Percentiles rank a stretch among this genome's conserved stretches.
Conservation (phyloP, 257 asterid genomes). For the Voacanga thouarsii region DNA sequence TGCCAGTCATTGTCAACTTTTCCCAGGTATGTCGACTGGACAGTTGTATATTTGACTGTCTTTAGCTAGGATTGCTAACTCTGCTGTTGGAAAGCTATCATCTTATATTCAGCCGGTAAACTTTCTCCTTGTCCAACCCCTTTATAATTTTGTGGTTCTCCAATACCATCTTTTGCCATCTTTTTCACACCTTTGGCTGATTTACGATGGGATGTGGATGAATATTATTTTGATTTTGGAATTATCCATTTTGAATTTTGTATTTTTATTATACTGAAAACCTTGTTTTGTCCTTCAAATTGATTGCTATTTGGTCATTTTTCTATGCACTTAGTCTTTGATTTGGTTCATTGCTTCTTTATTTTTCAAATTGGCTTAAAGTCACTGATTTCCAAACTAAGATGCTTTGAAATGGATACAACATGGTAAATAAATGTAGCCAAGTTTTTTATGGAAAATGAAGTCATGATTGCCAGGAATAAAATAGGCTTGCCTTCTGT, state of each 20-base stretch:
- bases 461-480: not conserved
- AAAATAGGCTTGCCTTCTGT: not conserved
- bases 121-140: not conserved
- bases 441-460: not conserved
- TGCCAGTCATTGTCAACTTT: conserved; percentile 87
- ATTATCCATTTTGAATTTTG: not conserved
- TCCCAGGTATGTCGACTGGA: conserved; percentile 53
- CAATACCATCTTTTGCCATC: not conserved
- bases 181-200: not conserved
- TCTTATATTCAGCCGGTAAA: not conserved
- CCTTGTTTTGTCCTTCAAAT: not conserved
- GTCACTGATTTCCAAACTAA: not conserved
- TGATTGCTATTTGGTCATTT: not conserved
- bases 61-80: not conserved
- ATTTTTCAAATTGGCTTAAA: not conserved
- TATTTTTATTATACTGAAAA: not conserved
- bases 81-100: not conserved
- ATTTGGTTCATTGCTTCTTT: not conserved
- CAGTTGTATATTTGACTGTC: not conserved
- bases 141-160: not conserved
- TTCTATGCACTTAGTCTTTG: not conserved
- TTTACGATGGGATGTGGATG: not conserved
- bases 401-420: not conserved
- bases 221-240: not conserved
- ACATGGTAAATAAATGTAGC: not conserved